phyloP scores from a whole-genome alignment of 495 filamentous ascomycete genomes.

The Pyrenula massariospora region DNA sequence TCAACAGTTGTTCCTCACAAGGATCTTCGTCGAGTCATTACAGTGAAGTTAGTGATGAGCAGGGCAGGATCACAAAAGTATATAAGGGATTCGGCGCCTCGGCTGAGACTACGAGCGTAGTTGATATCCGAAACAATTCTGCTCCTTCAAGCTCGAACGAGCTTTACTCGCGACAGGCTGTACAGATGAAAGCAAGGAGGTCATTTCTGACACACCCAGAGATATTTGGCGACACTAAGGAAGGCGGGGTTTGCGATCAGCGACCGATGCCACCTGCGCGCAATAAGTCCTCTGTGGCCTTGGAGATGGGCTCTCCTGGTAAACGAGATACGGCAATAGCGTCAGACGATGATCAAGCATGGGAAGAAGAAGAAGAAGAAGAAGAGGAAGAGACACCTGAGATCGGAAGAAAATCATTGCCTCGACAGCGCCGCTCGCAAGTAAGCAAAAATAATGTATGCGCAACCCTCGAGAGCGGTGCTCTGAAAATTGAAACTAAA shows the following conservation, averaged over 20 bases:
- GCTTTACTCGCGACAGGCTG: background rate
- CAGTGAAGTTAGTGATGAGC: background rate
- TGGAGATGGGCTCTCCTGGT: background rate
- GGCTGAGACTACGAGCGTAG: no score
- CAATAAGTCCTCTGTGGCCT: background rate
- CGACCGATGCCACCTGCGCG: background rate
- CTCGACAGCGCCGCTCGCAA: no score
- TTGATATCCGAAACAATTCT: background rate
- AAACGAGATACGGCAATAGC: background rate
- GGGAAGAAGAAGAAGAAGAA: no score
- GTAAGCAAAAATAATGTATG: no score
- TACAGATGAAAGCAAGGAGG: background rate
- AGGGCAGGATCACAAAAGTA: background rate
- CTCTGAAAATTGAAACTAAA: no score
- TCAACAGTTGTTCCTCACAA: background rate
- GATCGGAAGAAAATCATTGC: no score
- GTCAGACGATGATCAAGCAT: background rate
- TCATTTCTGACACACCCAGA: background rate
- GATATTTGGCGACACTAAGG: background rate
- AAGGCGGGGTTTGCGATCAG: background rate
- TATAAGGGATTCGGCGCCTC: background rate
- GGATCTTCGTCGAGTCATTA: background rate
- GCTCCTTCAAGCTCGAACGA: background rate
- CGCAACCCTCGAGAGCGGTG: no score
- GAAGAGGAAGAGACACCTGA: no score